phyloP scores from a whole-genome alignment of 148 eudicot species.

The Rhododendron molle region DNA sequence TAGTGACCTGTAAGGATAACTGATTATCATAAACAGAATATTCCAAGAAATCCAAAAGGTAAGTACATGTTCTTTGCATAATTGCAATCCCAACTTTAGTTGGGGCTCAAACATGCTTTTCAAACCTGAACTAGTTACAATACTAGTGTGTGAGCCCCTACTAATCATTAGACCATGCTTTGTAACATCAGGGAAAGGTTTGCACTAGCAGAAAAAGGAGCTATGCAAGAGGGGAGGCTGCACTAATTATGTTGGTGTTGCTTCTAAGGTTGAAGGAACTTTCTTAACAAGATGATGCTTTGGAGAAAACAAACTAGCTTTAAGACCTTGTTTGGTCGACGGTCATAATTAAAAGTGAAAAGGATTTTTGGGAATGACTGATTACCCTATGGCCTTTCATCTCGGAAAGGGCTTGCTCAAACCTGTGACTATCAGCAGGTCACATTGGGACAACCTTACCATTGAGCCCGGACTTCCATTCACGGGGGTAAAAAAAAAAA shows the following conservation, averaged over 20 bases:
- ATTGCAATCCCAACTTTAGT: neutral
- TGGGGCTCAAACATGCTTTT: neutral
- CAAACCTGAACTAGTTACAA: neutral
- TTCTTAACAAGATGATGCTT: neutral
- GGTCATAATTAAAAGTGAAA: neutral
- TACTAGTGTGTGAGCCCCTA: neutral
- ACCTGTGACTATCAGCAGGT: neutral
- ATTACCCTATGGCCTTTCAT: neutral
- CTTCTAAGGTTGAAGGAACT: neutral
- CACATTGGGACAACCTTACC: neutral
- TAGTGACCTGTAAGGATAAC: neutral
- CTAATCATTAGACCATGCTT: slow-evolving; percentile 7
- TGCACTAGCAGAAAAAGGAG: neutral
- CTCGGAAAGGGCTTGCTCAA: neutral
- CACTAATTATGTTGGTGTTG: slow-evolving; percentile 4
- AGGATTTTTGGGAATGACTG: neutral
- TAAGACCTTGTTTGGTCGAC: neutral
- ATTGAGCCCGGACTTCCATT: neutral
- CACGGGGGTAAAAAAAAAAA: too few species aligned
- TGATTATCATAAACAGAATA: neutral
- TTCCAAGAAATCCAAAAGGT: neutral
- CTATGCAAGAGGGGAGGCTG: neutral
- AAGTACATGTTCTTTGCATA: neutral
- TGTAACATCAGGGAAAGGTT: neutral
- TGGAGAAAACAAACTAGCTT: neutral